Evolutionary conservation across 129 eudicot genomes (phyloP).

Genomic region (Deinandra increscens): DNA sequence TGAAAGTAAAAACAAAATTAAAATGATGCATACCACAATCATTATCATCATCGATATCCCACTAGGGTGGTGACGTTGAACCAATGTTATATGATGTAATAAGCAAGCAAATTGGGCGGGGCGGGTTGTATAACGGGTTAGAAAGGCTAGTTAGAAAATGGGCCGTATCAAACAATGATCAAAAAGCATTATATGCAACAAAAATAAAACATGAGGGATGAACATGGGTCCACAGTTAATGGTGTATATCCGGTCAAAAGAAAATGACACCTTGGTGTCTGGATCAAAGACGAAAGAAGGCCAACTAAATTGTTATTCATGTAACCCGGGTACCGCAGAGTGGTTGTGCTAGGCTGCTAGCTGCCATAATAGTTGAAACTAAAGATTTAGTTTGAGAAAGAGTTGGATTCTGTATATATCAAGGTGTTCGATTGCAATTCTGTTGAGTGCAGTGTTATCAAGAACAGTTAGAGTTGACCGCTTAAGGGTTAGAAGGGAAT

Average conservation of each 20-base stretch:
- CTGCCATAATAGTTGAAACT: constrained; percentile 95
- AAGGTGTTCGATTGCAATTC: constrained; percentile 91
- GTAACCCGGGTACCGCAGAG: constrained; percentile 90
- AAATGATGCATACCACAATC: constrained; percentile 58
- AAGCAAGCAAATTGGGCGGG: too few relatives aligned
- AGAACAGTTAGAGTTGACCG: constrained; percentile 86
- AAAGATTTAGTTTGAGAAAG: constrained; percentile 78
- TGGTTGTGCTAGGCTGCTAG: constrained; percentile 96
- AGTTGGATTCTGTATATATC: constrained; percentile 80
- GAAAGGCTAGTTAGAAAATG: too few relatives aligned
- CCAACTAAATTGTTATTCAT: constrained; percentile 97
- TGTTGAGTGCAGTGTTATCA: constrained; percentile 90
- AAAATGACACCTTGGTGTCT: constrained; percentile 93
- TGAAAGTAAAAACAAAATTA: neutral
- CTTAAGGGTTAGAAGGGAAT: constrained; percentile 82
- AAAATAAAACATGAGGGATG: neutral
- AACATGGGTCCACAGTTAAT: constrained; percentile 59
- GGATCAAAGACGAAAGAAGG: constrained; percentile 89
- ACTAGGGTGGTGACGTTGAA: constrained; percentile 92
- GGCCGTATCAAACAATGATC: too few relatives aligned
- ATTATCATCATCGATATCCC: constrained; percentile 90
- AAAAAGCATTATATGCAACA: neutral
- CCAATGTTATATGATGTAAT: too few relatives aligned
- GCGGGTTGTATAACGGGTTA: too few relatives aligned
- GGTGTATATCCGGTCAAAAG: constrained; percentile 94